Conservation (phyloP, 169 alveolate species). For the Eimeria acervulina region DNA sequence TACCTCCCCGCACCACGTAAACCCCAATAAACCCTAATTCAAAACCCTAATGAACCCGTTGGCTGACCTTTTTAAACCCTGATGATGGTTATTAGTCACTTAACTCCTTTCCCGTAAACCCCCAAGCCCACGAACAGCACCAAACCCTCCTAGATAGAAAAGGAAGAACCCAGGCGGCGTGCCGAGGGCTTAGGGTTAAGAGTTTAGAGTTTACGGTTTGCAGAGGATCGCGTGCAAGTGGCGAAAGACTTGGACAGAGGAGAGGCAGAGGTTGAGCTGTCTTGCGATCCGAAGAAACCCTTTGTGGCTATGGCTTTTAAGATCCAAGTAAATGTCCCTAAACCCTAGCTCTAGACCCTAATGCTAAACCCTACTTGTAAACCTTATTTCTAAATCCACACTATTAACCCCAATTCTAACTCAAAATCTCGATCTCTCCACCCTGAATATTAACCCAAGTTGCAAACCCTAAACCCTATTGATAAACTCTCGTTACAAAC, state of each 20-base stretch:
- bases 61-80: not conserved
- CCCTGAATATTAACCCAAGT: too few relatives aligned
- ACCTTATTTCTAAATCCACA: not conserved
- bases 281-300: slow-evolving; percentile 90
- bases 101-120: not conserved
- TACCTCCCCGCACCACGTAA: slow-evolving; percentile 92
- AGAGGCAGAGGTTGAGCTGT: slow-evolving; percentile 87
- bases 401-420: too few relatives aligned
- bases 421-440: too few relatives aligned
- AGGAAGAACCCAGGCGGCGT: not conserved
- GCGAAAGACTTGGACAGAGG: slow-evolving; percentile 86
- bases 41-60: not conserved
- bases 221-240: slow-evolving; percentile 84
- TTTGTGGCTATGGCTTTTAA: slow-evolving; percentile 97
- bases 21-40: not conserved
- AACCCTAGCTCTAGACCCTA: not conserved
- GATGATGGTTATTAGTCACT: not conserved
- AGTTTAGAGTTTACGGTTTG: not conserved
- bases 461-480: not conserved
- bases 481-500: too few relatives aligned
- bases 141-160: not conserved
- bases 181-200: not conserved
- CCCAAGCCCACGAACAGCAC: not conserved
- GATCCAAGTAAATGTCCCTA: slow-evolving; percentile 91
- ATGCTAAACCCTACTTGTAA: not conserved